Percentiles rank a stretch among this genome's conserved stretches.
Evolutionary conservation across 2,329 filamentous ascomycete genomes (phyloP).

Genomic region (Davidsoniella neocaledoniae): DNA sequence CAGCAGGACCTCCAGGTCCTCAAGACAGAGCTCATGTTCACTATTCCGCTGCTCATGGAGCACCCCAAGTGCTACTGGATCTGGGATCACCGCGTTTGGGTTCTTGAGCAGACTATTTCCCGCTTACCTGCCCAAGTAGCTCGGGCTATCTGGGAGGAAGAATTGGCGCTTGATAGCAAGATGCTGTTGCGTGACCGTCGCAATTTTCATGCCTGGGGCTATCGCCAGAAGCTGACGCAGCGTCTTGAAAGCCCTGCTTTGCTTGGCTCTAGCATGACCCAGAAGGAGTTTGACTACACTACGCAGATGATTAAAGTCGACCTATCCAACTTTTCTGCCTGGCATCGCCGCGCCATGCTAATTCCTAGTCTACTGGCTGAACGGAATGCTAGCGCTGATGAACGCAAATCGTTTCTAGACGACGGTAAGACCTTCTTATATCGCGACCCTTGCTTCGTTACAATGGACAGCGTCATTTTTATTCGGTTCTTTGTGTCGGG

Average conservation of each 20-base stretch:
- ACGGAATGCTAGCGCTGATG: constrained; percentile 42
- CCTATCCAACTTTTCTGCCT: constrained; percentile 91
- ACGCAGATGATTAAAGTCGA: constrained; percentile 73
- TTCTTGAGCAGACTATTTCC: constrained; percentile 53
- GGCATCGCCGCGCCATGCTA: constrained; percentile 78
- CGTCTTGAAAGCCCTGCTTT: constrained; percentile 47
- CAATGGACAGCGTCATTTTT: neutral
- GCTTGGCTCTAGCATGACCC: constrained; percentile 45
- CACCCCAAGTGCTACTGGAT: constrained; percentile 99
- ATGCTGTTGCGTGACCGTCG: constrained; percentile 76
- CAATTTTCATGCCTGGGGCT: constrained; percentile 96
- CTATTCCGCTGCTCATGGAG: constrained; percentile 66
- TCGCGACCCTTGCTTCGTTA: neutral
- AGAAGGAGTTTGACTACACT: constrained; percentile 77
- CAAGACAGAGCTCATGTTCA: constrained; percentile 60
- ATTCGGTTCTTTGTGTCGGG: neutral
- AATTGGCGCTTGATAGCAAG: constrained; percentile 67
- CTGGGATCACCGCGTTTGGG: constrained; percentile 89
- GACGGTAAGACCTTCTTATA: constrained; percentile 31
- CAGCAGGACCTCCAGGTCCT: constrained; percentile 34
- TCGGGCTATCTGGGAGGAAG: constrained; percentile 61
- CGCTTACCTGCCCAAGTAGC: constrained; percentile 41
- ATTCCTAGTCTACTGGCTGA: constrained; percentile 62
- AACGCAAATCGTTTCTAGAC: constrained; percentile 54
- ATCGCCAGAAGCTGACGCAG: constrained; percentile 63